These are phyloP conservation scores for Baorangia bicolor DNA, from an alignment of 768 basidiomycete genomes.

Conservation along the genomic window DNA sequence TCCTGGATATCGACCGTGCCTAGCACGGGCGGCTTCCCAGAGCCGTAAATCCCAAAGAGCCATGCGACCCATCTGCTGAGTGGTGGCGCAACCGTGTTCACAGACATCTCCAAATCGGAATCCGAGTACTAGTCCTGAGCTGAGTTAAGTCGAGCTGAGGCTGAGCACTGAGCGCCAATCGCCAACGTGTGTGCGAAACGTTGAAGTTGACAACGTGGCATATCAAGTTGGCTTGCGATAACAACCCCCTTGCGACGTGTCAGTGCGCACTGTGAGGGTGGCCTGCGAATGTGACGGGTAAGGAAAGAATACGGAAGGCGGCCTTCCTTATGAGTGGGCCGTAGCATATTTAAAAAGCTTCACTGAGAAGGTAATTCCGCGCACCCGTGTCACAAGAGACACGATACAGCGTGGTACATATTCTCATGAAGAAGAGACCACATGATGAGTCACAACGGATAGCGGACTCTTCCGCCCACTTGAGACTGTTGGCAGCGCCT, in stretches of 20 bases:
- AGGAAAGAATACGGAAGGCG: not conserved
- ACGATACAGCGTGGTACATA: not conserved
- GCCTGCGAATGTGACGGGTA: not conserved
- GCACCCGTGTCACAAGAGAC: not conserved
- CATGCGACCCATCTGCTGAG: conserved; percentile 22
- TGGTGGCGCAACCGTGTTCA: conserved; percentile 22
- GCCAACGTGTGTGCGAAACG: not conserved
- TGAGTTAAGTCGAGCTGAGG: not conserved
- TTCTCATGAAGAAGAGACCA: not conserved
- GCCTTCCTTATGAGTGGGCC: not conserved
- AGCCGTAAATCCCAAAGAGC: conserved; percentile 21
- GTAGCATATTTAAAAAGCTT: conserved; percentile 11
- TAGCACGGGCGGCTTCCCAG: conserved; percentile 32
- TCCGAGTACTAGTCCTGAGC: no score
- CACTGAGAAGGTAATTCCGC: not conserved
- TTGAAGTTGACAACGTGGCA: not conserved
- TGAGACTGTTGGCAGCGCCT: no score
- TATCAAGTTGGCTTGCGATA: not conserved
- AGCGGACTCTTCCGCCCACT: not conserved
- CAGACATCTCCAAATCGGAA: conserved; percentile 10
- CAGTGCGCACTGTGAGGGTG: not conserved
- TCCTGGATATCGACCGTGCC: conserved; percentile 64
- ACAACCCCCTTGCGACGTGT: not conserved
- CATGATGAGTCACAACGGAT: not conserved
- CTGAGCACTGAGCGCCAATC: not conserved